These are phyloP conservation scores for Blastocystis sp. DNA, from an alignment of 352 stramenopile genomes.

Conservation along the genomic window DNA sequence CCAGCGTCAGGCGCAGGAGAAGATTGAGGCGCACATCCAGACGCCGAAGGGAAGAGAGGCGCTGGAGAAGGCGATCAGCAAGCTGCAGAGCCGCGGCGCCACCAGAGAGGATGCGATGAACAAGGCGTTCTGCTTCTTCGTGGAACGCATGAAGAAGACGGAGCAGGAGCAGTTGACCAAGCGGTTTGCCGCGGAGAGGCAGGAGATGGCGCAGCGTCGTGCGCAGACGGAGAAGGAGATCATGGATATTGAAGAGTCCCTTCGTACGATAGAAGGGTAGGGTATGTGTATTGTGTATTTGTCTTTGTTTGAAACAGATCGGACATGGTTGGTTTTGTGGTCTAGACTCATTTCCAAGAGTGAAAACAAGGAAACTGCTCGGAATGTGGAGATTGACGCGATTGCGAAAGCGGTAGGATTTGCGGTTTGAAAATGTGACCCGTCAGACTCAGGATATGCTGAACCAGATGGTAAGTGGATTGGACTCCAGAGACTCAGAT, in stretches of 20 bases:
- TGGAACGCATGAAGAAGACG: background rate
- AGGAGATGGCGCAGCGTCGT: background rate
- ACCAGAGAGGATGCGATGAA: background rate
- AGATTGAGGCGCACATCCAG: background rate
- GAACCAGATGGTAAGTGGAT: background rate
- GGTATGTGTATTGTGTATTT: constrained; percentile 9
- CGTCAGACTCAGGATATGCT: background rate
- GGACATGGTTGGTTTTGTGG: background rate
- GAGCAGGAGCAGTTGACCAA: background rate
- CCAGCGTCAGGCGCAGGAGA: background rate
- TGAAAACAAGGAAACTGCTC: background rate
- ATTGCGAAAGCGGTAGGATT: background rate
- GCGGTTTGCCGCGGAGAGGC: background rate
- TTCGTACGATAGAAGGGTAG: background rate
- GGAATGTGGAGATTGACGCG: constrained; percentile 24
- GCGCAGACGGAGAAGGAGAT: background rate
- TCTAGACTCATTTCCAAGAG: background rate
- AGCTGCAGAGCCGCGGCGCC: background rate
- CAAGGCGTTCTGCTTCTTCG: background rate
- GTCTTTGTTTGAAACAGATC: background rate
- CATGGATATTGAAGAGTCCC: background rate
- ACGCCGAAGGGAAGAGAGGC: background rate
- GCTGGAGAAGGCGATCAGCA: constrained; percentile 11
- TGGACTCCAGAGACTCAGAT: background rate
- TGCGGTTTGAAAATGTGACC: background rate